Evolutionary conservation across 2,329 filamentous ascomycete species (phyloP).

Genomic region (Chaetomiaceae sp.): DNA sequence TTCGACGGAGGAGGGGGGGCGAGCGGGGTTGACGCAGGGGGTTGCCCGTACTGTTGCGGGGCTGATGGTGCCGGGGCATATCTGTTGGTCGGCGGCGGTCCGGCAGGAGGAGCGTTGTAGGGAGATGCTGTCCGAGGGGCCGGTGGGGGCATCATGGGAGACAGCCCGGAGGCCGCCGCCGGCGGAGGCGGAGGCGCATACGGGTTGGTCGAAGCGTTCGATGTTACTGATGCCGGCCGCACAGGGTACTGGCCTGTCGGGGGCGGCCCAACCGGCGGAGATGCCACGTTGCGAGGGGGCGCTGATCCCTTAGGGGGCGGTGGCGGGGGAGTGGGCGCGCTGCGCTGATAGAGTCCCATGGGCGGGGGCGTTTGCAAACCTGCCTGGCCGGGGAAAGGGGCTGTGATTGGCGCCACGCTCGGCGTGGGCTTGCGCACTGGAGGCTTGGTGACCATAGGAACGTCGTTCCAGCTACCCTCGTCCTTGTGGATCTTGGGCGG

Average conservation of each 20-base stretch:
- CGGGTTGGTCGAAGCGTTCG: conserved; percentile 55
- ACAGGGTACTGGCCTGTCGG: conserved; percentile 41
- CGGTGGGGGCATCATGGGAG: conserved; percentile 45
- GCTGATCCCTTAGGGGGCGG: conserved; percentile 79
- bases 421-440: conserved; percentile 71
- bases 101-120: conserved; percentile 74
- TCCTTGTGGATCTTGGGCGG: conserved; percentile 66
- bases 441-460: conserved; percentile 79
- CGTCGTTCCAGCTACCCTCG: conserved; percentile 88
- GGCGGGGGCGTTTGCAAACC: conserved; percentile 52
- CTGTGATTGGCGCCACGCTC: conserved; percentile 60
- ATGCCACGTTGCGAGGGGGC: conserved; percentile 61
- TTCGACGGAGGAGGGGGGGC: conserved; percentile 42
- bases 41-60: conserved; percentile 47
- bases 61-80: conserved; percentile 66
- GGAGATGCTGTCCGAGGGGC: conserved; percentile 75
- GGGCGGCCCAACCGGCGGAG: conserved; percentile 59
- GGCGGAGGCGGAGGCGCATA: conserved; percentile 60
- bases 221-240: conserved; percentile 52
- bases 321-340: conserved; percentile 66
- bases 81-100: conserved; percentile 64
- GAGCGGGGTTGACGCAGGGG: conserved; percentile 31
- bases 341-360: conserved; percentile 55
- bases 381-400: conserved; percentile 68
- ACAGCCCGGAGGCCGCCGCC: conserved; percentile 21